Evolutionary conservation across 257 asterid species (phyloP).

Genomic region (Solanum sejunctum): DNA sequence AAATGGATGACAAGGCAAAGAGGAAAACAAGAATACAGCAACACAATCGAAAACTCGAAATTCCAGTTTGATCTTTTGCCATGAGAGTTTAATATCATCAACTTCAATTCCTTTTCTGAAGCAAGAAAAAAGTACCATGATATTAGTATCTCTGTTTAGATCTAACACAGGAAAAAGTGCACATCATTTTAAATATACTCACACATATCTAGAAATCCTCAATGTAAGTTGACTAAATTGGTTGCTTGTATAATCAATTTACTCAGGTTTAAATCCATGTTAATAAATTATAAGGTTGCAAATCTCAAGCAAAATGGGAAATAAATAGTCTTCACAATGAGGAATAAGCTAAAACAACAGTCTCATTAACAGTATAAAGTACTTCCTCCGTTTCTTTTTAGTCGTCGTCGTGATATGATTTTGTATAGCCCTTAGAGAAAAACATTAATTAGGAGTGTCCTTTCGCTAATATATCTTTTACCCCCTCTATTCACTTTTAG

Average conservation of each 20-base stretch:
- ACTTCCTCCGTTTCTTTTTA: background rate
- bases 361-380: background rate
- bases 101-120: background rate
- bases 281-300: background rate
- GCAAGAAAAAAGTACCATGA: background rate
- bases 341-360: background rate
- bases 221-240: background rate
- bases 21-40: conserved; percentile 13
- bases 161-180: background rate
- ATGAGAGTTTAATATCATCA: background rate
- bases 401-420: too few species aligned
- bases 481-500: too few species aligned
- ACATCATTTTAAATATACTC: background rate
- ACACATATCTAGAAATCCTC: background rate
- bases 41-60: background rate
- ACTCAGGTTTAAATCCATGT: background rate
- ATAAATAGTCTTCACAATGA: background rate
- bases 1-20: conserved; percentile 28
- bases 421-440: too few species aligned
- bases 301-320: background rate
- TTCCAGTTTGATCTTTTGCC: conserved; percentile 21
- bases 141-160: background rate
- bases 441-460: too few species aligned
- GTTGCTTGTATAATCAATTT: background rate
- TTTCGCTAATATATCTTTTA: too few species aligned